Base-by-base conservation (phyloP, 2,329 filamentous ascomycete species). In the Fonsecaea nubica region DNA sequence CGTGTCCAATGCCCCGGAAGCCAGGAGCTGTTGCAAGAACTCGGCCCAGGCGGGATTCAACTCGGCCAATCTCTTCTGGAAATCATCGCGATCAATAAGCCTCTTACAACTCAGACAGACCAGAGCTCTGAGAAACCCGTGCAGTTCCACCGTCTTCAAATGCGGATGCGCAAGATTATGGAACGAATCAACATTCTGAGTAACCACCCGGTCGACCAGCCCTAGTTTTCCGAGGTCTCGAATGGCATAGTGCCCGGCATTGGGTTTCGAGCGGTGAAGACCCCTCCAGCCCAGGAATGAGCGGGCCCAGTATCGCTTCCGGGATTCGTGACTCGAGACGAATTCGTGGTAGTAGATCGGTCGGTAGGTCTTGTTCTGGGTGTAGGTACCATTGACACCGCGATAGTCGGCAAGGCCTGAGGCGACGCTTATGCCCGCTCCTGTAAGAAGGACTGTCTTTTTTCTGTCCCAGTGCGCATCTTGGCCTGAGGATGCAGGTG, bases 151-250 rank as follows among this genome's bases (percentile, higher is more conserved):
- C 9, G 92, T 95, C 5, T 87, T 85, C 52, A 93, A 79, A 9
- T 83, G 76, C 0, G 93, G 92, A 77, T 97, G 93, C 0, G 92
- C 90, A 66, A 81, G 80, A 2, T 85, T 83, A 78, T 99, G 95
- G 76, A 99, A 96, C 2, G 93, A 97, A 80, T 99, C 95, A 59
- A 99, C 95, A 76, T 98, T 98, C 77, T 99, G 95, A 48, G 95
- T 98, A 72, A 99, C 88, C 66, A 97, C 91, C 61, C 83, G 87
- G 64, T 85, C 86, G 50, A 97, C 82, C 58, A 93, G 79, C 2
- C 93, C 93, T 71, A 95, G 81, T 4, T 85, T 79, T 2, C 87
- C 91, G 40, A 98, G 81, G 69, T 90, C 85, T 60, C 86, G 84
- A 64, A 98, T 86, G 1, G 93, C 92, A 76, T 86, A 84, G 80